Conservation (phyloP, 148 eudicot genomes). For the Arbutus unedo region DNA sequence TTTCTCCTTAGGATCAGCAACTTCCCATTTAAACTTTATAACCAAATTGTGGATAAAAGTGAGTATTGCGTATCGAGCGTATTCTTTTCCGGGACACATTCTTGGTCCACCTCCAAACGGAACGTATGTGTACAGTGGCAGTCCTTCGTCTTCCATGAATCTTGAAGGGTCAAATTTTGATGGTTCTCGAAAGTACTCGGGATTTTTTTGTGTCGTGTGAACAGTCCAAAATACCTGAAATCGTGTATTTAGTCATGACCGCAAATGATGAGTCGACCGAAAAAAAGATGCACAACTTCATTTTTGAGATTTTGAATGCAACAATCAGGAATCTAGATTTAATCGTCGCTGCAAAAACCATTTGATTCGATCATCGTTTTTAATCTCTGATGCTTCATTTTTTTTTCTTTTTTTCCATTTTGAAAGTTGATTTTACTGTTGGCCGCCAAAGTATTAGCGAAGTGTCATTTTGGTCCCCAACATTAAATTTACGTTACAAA, state of each 20-base stretch:
- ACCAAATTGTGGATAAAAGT: neutral
- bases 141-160: neutral
- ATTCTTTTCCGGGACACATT: neutral
- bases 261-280: no score
- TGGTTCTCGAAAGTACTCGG: neutral
- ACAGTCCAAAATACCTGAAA: neutral
- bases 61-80: neutral
- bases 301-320: no score
- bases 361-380: no score
- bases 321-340: no score
- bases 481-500: no score
- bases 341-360: no score
- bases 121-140: neutral
- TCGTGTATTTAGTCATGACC: neutral
- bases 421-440: no score
- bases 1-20: neutral
- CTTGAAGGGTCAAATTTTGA: neutral
- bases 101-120: neutral
- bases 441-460: no score
- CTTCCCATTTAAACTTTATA: neutral
- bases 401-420: no score
- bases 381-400: no score
- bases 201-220: neutral
- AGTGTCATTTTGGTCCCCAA: no score
- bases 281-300: neutral